phyloP scores from a whole-genome alignment of 768 basidiomycete genomes.

The Rhizopogon vulgaris region DNA sequence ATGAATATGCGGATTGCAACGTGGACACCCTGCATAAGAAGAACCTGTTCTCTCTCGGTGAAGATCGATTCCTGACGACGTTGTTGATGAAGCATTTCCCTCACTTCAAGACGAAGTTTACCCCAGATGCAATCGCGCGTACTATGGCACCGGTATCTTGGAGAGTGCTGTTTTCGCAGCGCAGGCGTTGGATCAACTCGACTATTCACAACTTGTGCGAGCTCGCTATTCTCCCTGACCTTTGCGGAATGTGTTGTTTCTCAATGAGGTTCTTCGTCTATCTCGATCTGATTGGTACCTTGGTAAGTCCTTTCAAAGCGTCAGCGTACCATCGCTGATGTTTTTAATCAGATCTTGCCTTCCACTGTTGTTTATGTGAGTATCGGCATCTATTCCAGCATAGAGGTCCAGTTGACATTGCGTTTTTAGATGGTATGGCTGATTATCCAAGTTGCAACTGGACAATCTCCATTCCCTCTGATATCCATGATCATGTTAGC shows the following conservation, averaged over 20 bases:
- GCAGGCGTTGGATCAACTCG: slow-evolving; percentile 72
- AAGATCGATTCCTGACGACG: slow-evolving; percentile 68
- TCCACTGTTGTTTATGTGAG: slow-evolving; percentile 58
- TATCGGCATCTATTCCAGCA: slow-evolving; percentile 1
- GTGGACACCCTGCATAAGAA: slow-evolving; percentile 71
- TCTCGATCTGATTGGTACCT: slow-evolving; percentile 56
- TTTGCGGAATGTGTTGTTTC: slow-evolving; percentile 68
- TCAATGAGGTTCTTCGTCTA: slow-evolving; percentile 73
- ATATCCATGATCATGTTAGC: slow-evolving; percentile 65
- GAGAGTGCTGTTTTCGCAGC: slow-evolving; percentile 57
- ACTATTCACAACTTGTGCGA: slow-evolving; percentile 66
- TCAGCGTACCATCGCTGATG: slow-evolving; percentile 6
- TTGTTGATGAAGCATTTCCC: slow-evolving; percentile 69
- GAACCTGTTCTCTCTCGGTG: slow-evolving; percentile 62
- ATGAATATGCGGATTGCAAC: slow-evolving; percentile 60
- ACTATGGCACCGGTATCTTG: slow-evolving; percentile 61
- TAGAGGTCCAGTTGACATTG: slow-evolving; percentile 9
- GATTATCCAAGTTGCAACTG: slow-evolving; percentile 49
- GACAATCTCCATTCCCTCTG: slow-evolving; percentile 47
- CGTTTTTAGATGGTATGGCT: slow-evolving; percentile 48
- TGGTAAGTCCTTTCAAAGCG: slow-evolving; percentile 29
- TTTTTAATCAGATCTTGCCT: slow-evolving; percentile 40
- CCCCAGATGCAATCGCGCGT: slow-evolving; percentile 54
- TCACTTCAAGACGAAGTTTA: slow-evolving; percentile 64
- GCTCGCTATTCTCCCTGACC: slow-evolving; percentile 52